Percentiles rank a stretch among this genome's conserved stretches.
Evolutionary conservation across 192 early-diverging fungal species (phyloP).

Genomic region (Podila verticillata): DNA sequence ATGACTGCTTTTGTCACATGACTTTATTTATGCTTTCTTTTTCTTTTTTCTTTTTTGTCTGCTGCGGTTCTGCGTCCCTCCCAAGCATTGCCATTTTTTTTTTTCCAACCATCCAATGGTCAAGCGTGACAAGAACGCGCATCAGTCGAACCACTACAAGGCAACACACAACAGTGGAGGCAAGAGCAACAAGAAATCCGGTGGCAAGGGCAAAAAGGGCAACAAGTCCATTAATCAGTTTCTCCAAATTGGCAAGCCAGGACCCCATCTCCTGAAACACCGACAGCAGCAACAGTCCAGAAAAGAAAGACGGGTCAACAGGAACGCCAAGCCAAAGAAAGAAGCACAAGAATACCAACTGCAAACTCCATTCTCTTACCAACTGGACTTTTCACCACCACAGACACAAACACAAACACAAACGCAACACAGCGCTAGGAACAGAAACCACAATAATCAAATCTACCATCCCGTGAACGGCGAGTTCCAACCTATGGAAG

Average conservation of each 20-base stretch:
- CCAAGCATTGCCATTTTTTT: no score
- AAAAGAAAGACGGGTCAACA: neutral
- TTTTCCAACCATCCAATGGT: constrained; percentile 6
- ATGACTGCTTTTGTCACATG: no score
- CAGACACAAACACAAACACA: neutral
- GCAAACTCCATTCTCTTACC: no score
- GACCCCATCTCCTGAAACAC: constrained; percentile 28
- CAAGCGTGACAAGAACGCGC: constrained; percentile 29
- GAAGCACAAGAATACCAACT: no score
- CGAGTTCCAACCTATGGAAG: no score
- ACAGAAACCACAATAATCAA: neutral
- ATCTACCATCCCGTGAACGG: no score
- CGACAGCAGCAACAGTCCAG: constrained; percentile 4
- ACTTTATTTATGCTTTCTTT: no score
- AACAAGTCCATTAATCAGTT: constrained; percentile 48
- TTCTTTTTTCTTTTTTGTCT: no score
- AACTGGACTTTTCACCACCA: no score
- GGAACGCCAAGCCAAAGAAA: neutral
- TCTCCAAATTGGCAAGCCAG: constrained; percentile 39
- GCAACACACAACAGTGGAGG: constrained; percentile 16
- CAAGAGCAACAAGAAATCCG: constrained; percentile 32
- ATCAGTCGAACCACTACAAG: constrained; percentile 42
- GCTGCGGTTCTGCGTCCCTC: no score
- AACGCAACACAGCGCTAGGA: neutral
- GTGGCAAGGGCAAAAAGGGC: constrained; percentile 25